phyloP scores from a whole-genome alignment of 2,329 filamentous ascomycete genomes.

The Beauveria varroae region DNA sequence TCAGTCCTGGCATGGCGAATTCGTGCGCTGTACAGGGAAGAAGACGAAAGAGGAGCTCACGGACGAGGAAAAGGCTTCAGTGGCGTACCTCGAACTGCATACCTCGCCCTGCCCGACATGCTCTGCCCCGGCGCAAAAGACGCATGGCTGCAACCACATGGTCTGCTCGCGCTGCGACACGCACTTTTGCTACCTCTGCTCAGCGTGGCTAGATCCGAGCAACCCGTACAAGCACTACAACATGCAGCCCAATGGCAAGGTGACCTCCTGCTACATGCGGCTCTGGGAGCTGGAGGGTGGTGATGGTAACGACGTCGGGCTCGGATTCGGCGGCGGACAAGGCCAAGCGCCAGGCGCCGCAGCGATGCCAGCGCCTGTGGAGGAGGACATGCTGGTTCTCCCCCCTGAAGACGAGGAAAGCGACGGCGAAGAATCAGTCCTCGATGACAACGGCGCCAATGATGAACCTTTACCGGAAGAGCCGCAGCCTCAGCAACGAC shows the following conservation, averaged over 20 bases:
- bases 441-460: slow-evolving; percentile 1
- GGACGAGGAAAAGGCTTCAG: slow-evolving; percentile 76
- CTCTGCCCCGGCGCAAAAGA: slow-evolving; percentile 77
- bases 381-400: slow-evolving; percentile 16
- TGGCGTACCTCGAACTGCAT: slow-evolving; percentile 74
- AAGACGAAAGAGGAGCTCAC: slow-evolving; percentile 63
- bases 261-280: slow-evolving; percentile 69
- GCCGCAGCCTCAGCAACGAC: neutral
- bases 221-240: slow-evolving; percentile 93
- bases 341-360: slow-evolving; percentile 14
- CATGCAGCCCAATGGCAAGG: slow-evolving; percentile 39
- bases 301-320: slow-evolving; percentile 52
- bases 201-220: slow-evolving; percentile 69
- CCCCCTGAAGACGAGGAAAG: slow-evolving; percentile 25
- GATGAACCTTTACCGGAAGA: neutral
- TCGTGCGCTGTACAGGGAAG: slow-evolving; percentile 59
- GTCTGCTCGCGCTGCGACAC: slow-evolving; percentile 81
- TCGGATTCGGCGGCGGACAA: slow-evolving; percentile 34
- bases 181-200: slow-evolving; percentile 94
- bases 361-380: slow-evolving; percentile 12
- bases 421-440: slow-evolving; percentile 20
- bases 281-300: slow-evolving; percentile 87
- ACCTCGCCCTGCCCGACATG: slow-evolving; percentile 89
- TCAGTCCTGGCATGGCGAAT: slow-evolving; percentile 89
- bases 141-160: slow-evolving; percentile 95